A percentile compares a stretch with the other conserved stretches of the same genome.
Conservation (phyloP, 164 flowering plant species). For the Nymphaea thermarum region DNA sequence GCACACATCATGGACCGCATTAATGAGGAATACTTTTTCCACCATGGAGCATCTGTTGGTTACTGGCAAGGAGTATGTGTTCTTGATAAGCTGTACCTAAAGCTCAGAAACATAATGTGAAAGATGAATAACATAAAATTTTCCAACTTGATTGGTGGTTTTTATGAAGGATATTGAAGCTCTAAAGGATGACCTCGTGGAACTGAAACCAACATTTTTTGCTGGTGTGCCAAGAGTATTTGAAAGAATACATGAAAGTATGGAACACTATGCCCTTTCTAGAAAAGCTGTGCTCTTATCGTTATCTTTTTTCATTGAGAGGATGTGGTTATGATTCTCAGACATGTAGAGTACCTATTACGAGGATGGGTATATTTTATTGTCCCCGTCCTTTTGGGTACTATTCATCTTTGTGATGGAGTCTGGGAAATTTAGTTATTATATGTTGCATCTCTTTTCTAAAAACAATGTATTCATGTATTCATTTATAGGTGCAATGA, state of each 20-base stretch:
- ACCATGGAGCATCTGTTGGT: slow-evolving; percentile 89
- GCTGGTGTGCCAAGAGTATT: slow-evolving; percentile 94
- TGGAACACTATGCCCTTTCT: slow-evolving; percentile 2
- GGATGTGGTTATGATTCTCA: not conserved
- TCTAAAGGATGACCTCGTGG: slow-evolving; percentile 69
- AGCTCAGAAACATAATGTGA: no score
- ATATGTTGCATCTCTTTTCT: not conserved
- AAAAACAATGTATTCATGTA: not conserved
- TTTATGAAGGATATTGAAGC: slow-evolving; percentile 57
- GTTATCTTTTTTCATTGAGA: not conserved
- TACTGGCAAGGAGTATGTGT: slow-evolving; percentile 85
- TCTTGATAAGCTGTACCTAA: not conserved
- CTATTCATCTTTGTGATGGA: not conserved
- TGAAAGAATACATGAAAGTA: slow-evolving; percentile 80
- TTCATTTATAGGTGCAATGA: slow-evolving; percentile 39
- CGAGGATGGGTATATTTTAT: not conserved
- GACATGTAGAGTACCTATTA: not conserved
- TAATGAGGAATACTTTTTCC: slow-evolving; percentile 88
- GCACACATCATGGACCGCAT: slow-evolving; percentile 94
- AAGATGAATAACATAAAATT: no score
- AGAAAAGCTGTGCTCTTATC: not conserved
- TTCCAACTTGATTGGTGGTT: not conserved
- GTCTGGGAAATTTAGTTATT: no score
- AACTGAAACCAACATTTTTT: slow-evolving; percentile 82
- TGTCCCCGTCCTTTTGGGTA: not conserved